Base-by-base conservation (phyloP, 2,329 filamentous ascomycete genomes). In the Pyrenophora tritici-repentis region DNA sequence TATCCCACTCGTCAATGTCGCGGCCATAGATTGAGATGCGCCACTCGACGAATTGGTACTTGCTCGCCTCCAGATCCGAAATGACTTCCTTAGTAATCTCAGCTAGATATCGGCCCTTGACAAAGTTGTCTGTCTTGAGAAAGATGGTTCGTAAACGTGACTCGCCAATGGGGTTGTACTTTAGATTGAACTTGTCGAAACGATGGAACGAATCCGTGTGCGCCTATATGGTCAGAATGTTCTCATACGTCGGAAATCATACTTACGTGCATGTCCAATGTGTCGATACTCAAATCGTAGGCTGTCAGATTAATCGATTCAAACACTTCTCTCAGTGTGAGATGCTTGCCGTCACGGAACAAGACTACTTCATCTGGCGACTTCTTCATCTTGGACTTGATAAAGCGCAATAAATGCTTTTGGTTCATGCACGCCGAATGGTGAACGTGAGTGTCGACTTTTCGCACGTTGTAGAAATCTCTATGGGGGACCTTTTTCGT, bases 311-410 rank as follows among this genome's bases (percentile, higher is more conserved):
- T 96, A 78, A 99, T 96, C 76, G 91, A 96, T 66, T 96, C 88
- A 73, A 99, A 99, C 1, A 99, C 94, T 75, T 99, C 90, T 50
- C 85, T 86, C 53, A 99, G 77, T 0, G 94, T 97, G 63, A 99
- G 79, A 73, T 96, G 86, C 73, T 93, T 96, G 53, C 89, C 93
- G 73, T 99, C 94, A 69, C 94, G 85, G 73, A 86, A 95, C 37
- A 99, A 83, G 6, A 99, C 94, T 26, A 94, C 86, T 76, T 99
- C 94, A 66, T 97, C 90, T 0, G 92, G 91, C 14, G 85, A 94
- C 75, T 96, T 99, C 83, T 97, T 97, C 91, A 99, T 97, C 78
- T 99, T 99, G 76, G 91, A 96, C 77, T 99, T 99, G 79, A 99
- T 99, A 76, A 99, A 99, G 47, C 94, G 90, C 54, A 99, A 79